These are phyloP conservation scores for Petasospora rhodanensis DNA, from an alignment of 1,139 yeast genomes.

Conservation along the genomic window DNA sequence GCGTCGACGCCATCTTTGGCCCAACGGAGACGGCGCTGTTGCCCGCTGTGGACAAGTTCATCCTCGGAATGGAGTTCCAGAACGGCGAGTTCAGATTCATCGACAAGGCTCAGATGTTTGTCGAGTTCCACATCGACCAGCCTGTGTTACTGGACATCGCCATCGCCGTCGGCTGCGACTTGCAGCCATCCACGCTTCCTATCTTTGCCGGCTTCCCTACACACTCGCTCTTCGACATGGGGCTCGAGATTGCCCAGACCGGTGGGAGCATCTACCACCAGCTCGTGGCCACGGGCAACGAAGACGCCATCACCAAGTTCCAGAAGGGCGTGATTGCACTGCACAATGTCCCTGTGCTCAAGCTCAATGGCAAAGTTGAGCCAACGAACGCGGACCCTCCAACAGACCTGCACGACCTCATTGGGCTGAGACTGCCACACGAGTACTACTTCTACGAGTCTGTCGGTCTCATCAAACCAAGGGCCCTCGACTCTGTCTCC, in stretches of 20 bases:
- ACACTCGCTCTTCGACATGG: conserved; percentile 33
- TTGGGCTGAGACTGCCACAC: conserved; percentile 84
- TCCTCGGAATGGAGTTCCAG: conserved; percentile 66
- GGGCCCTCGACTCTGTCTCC: conserved; percentile 62
- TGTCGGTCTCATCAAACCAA: conserved; percentile 66
- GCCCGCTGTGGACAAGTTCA: conserved; percentile 61
- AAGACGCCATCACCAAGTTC: conserved; percentile 34
- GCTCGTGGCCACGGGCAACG: conserved; percentile 25
- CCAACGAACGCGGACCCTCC: conserved; percentile 59
- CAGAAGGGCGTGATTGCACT: conserved; percentile 51
- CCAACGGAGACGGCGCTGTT: conserved; percentile 74
- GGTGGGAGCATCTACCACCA: conserved; percentile 44
- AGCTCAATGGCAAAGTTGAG: conserved; percentile 63
- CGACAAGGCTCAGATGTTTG: conserved; percentile 53
- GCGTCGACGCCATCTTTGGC: conserved; percentile 77
- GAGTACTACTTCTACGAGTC: conserved; percentile 82
- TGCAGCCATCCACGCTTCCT: conserved; percentile 65
- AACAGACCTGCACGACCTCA: conserved; percentile 72
- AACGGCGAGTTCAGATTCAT: conserved; percentile 62
- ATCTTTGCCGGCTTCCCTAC: conserved; percentile 36
- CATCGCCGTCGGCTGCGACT: conserved; percentile 71
- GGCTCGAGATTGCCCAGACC: conserved; percentile 38
- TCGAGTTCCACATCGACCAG: conserved; percentile 54
- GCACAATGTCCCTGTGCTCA: conserved; percentile 65
- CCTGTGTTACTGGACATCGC: conserved; percentile 73